Base-by-base conservation (phyloP, 1,139 yeast species). In the Magnusiomyces sp. region DNA sequence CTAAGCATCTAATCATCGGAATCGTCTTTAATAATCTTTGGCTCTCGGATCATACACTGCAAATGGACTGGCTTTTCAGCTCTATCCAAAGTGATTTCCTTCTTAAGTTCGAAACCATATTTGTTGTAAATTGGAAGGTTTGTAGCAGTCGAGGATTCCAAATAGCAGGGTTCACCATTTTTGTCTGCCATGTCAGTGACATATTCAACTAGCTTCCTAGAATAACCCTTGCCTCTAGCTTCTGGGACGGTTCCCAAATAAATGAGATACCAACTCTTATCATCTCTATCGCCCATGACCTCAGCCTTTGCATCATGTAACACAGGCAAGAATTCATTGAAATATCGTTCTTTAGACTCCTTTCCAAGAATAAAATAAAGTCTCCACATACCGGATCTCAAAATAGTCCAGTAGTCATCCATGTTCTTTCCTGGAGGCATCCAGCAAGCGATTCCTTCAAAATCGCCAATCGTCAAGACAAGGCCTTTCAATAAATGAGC, bases 221-320 rank as follows among this genome's bases (percentile, higher is more conserved):
- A 79, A 61, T 81, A 80, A 7, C 87, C 87, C 62, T 80, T 80
- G 37, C 87, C 87, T 58, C 83, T 71, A 9, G 84, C 83, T 20
- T 65, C 59, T n/a, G 72, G 73, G 10, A 75, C 68, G 6, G 83
- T 75, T 2, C 85, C 87, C 44, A 81, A 65, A 59, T 81, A 81
- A 37, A 81, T 83, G 59, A 81, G 71, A 16, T 83, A 79, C 68
- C 73, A 81, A 6, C 72, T 62, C 41, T 72, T 70, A 50, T 72
- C 73, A 40, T 66, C 68, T 52, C 64, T 43, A 58, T 71, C 54
- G 43, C 56, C 27, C 62, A 63, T 55, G 37, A 62, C 62, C 34
- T 63, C 62, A 34, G 58, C 58, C 53, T 62, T 68, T 37, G 77
- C 71, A 50, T 76, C 77, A 57, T 78, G 81, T 55, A 81, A 70